Base-by-base conservation (phyloP, 306 rosid species). In the Fragaria nilgerrensis region DNA sequence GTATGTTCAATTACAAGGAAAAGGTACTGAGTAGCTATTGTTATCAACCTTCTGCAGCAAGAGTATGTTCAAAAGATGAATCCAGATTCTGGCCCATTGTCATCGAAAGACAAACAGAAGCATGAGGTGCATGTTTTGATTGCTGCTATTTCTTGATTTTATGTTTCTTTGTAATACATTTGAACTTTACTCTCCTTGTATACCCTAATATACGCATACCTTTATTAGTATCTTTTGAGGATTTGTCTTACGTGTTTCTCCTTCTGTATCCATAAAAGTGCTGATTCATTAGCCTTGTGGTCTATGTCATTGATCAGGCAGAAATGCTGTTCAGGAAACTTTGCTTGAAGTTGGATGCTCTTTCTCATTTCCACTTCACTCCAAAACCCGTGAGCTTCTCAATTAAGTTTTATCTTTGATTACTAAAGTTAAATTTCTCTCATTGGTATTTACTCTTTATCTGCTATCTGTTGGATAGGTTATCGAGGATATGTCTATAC, bases 361-460 rank as follows among this genome's bases (percentile, higher is more conserved):
- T 95, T 74, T 89, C 99, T 69, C 99, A 95, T 86, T 95, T 90
- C 80, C 87, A 87, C 91, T 92, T 87, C 59, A 86, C 96, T 77
- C 99, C 99, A 65, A 95, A 95, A 86, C 99, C 99, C 55, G 99
- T 95, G 89, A 39, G 90, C 64, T 81, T 78, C 77, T 22, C 37
- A 36, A 52, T 32, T 76, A 50, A 68, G 76, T 37, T 11, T 53
- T 77, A 37, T n/a, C 55, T 29, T 36, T 41, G n/a, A 17, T 17
- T 65, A 9, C 5, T 2, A 16, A 36, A 75, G 22, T 55, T 50
- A 22, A 23, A 13, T 5, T 29, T 77, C 25, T 45, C 39, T 2
- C 23, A 55, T 53, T 76, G 23, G 23, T 23, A 17, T 36, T 58
- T 49, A 34, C 73, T 78, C 61, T 23, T 70, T 80, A 69, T 52